Evolutionary conservation across 2,329 filamentous ascomycete species (phyloP), one percentile per base, ranked within the genome.

Genomic region (Zymoseptoria tritici): DNA sequence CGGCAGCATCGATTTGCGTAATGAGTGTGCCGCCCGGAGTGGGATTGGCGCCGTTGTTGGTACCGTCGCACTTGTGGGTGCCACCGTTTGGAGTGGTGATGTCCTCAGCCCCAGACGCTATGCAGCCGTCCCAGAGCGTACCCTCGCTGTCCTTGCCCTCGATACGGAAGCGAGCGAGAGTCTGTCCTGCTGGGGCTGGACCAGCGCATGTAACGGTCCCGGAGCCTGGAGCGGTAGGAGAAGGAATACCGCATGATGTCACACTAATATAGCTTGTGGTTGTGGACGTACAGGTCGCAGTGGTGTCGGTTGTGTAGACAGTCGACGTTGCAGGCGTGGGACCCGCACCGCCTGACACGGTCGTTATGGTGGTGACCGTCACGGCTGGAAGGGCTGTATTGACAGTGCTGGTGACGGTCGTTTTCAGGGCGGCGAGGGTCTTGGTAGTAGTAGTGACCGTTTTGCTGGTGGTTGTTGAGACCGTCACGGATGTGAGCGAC

Each of bases 61-160:
- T 65, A 52, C 65, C 64, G 26, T 62, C 58, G 60, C 66, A 70
- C 11, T 36, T 50, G 26, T 66, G 61, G 0, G 63, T 65, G 49
- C 65, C 63, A 9, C 63, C 64, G 0, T 46, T 56, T 16, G 54
- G 29, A 1, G 64, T 66, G 1, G 68, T 68, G 24, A 68, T 64
- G 31, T 62, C 58, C 20, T 57, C 54, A 3, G 61, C 62, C 13
- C 57, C 54, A 7, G 65, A 61, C 4, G 20, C 16, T 46, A 68
- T 62, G 52, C 50, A 62, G n/a, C 55, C 64, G 49, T 69, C 66
- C 55, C 57, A 69, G 49, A 67, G 52, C 21, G 62, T 69, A 54
- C 54, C 59, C 42, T 62, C 62, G 9, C 36, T 57, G 5, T 53
- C 56, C 4, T 42, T 5, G 36, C 62, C 65, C 58, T 70, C 68